A percentile compares a stretch with the other conserved stretches of the same genome.
phyloP scores from a whole-genome alignment of 116 monocot species.

The Papilionanthe hybrid region DNA sequence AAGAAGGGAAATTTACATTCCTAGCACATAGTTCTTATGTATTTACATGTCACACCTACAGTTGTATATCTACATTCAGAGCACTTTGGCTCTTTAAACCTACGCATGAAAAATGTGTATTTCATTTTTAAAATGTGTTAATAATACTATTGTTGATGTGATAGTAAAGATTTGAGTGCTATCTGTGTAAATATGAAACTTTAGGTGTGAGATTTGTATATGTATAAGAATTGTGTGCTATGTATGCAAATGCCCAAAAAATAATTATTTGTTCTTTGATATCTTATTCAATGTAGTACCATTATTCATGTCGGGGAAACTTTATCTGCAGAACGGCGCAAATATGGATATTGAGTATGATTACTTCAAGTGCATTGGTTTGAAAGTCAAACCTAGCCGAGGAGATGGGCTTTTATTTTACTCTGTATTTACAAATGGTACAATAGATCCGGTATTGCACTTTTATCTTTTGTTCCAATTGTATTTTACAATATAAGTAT shows the following conservation, averaged over 20 bases:
- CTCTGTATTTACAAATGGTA: slow-evolving; percentile 68
- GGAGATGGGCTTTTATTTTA: slow-evolving; percentile 91
- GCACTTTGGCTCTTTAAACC: too few relatives aligned
- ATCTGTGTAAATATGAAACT: too few relatives aligned
- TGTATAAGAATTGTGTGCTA: too few relatives aligned
- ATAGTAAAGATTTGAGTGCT: too few relatives aligned
- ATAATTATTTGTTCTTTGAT: background rate
- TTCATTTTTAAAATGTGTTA: too few relatives aligned
- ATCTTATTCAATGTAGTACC: background rate
- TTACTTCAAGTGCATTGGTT: slow-evolving; percentile 72
- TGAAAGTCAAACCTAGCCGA: slow-evolving; percentile 78
- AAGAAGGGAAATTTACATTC: too few relatives aligned
- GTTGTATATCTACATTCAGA: too few relatives aligned
- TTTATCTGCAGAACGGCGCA: slow-evolving; percentile 52
- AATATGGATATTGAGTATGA: slow-evolving; percentile 84
- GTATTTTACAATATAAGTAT: background rate
- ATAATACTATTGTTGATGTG: too few relatives aligned
- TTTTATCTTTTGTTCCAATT: background rate
- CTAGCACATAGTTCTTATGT: too few relatives aligned
- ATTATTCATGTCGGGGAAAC: background rate
- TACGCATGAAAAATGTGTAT: too few relatives aligned
- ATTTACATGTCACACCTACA: too few relatives aligned
- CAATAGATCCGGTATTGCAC: slow-evolving; percentile 65
- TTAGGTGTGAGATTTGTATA: too few relatives aligned
- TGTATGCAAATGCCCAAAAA: background rate